These are phyloP conservation scores for Geosmithia flava DNA, from an alignment of 2,329 filamentous ascomycete genomes.

Conservation along the genomic window DNA sequence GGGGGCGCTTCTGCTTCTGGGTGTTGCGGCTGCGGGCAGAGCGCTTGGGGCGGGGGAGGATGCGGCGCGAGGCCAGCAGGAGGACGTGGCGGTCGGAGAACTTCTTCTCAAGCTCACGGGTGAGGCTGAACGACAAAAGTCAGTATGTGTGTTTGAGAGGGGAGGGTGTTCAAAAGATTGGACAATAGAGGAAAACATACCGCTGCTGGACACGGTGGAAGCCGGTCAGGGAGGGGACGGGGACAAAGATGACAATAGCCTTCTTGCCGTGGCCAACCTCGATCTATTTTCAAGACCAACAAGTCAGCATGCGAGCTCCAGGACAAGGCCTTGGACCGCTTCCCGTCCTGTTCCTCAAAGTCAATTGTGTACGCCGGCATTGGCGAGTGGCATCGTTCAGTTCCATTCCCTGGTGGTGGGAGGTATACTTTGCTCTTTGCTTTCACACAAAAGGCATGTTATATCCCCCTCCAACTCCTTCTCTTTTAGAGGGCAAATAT, in stretches of 20 bases:
- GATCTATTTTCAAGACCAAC: constrained; percentile 62
- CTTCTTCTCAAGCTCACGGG: constrained; percentile 99
- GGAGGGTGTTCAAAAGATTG: neutral
- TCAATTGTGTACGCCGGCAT: constrained; percentile 18
- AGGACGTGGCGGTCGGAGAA: constrained; percentile 99
- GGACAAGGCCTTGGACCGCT: constrained; percentile 60
- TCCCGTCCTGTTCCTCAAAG: constrained; percentile 58
- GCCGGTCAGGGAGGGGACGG: constrained; percentile 92
- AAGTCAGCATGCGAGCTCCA: constrained; percentile 70
- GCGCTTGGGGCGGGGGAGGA: constrained; percentile 96
- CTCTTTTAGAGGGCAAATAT: neutral
- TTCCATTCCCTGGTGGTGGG: neutral
- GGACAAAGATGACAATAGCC: constrained; percentile 99
- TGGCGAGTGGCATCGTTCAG: constrained; percentile 7
- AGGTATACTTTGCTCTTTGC: neutral
- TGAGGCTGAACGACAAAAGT: constrained; percentile 54
- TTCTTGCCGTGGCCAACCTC: constrained; percentile 99
- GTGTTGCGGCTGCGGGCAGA: constrained; percentile 91
- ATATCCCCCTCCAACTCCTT: neutral
- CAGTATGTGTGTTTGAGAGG: neutral
- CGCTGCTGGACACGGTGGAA: constrained; percentile 99
- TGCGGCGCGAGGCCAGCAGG: constrained; percentile 97
- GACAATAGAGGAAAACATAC: constrained; percentile 44
- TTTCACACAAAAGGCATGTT: neutral
- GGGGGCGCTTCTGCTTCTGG: constrained; percentile 97